Base-by-base conservation (phyloP, 345 rosid species). In the Citrus unshiu region DNA sequence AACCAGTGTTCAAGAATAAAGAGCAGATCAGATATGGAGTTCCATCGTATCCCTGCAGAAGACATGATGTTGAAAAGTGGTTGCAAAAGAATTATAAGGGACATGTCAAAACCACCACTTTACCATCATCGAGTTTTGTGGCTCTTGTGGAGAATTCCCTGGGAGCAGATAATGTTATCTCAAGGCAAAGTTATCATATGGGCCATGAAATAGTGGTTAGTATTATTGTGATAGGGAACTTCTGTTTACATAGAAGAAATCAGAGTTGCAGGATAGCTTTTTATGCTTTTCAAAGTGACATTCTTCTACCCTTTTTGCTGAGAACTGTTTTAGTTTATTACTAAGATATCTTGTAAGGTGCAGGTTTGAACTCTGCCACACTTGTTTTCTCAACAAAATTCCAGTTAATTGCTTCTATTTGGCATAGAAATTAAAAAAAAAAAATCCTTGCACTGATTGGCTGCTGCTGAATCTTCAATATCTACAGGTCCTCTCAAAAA, bases 171-270 rank as follows among this genome's bases (percentile, higher is more conserved):
- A 77, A 79, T 81, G 81, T 86, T 62, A 84, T 85, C 74, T 86
- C 84, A 70, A 74, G 70, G 82, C 81, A 82, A 81, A 83, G 76
- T 78, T 82, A 87, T 84, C 81, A 57, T 58, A 56, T 81, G 59
- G 85, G 73, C 74, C 74, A 78, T 70, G 90, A 90, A 78, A 81
- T 89, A 54, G 85, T 72, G 90, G 92, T 89, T 77, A 73, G 91
- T 84, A 59, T 76, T 57, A 37, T 81, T 68, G 70, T 29, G 30
- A 74, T 43, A 7, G 37, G 59, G 29, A 73, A 68, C 30, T 57
- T 73, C 68, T 27, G 21, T 60, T 60, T 74, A 21, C 68, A 34
- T 62, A 61, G 77, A 74, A 59, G 58, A 60, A 61, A 60, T 40
- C 39, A 60, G 16, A 34, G 40, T 8, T 14, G 16, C 19, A 10